Evolutionary conservation across 768 basidiomycete species (phyloP), one percentile per base, ranked within the genome.

Genomic region (Macrolepiota albuminosa): DNA sequence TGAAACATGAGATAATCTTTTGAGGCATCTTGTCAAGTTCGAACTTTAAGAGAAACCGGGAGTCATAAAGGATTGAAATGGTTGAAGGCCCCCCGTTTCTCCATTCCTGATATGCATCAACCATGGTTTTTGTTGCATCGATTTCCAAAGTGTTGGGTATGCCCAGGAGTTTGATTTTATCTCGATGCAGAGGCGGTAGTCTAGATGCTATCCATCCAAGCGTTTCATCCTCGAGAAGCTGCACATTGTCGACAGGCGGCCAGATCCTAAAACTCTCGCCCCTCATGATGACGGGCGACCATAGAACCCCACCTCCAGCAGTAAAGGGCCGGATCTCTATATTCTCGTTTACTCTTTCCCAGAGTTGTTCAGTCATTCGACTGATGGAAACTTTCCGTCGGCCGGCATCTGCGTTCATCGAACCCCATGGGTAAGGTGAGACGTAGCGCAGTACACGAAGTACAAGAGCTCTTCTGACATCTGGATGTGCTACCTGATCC

Each of bases 361-460:
- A 89, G 6, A 92, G 61, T 6, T 72, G 73, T 13, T 70, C 52
- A 21, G 81, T 68, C 58, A 92, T 83, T 40, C 76, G 76, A 1
- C 73, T 62, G 33, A 88, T 68, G 53, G 78, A 80, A 6, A 58
- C 62, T 43, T 67, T 69, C 9, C 83, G 78, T 37, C 91, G 80
- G 60, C 80, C 72, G 2, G 78, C 83, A 63, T 91, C 85, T 2
- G 91, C 82, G 8, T 76, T 80, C 18, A 80, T 66, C 50, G 84
- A 84, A 5, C 92, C 92, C 92, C 92, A 94, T 2, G 89, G 87
- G 42, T 81, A 75, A 48, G 84, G 86, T 0, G 91, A 93, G 45
- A 85, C 73, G 65, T 85, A 88, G 14, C 90, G 89, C 54, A 91
- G 73, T 33, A 87, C 75, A 36, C 84, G 81, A 46, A 81, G 70